Percentiles rank a stretch among this genome's conserved stretches.
Evolutionary conservation across 2,329 filamentous ascomycete genomes (phyloP).

Genomic region (Stachybotrys elegans): DNA sequence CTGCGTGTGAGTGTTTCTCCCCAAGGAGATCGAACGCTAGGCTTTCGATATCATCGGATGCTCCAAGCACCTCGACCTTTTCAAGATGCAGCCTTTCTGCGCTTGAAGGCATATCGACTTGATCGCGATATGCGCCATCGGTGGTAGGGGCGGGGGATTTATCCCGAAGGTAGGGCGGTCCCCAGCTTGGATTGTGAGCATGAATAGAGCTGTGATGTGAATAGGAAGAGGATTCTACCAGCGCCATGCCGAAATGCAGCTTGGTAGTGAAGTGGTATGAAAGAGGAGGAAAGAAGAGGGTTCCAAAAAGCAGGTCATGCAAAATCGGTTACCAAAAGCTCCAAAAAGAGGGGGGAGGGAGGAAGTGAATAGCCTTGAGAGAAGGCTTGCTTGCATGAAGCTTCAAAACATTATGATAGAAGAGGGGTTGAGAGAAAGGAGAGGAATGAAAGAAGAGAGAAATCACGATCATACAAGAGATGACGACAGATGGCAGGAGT

Average conservation of each 20-base stretch:
- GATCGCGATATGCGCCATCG: too few species aligned
- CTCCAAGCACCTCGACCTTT: too few species aligned
- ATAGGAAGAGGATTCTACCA: slow-evolving; percentile 21
- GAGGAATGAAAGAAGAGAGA: slow-evolving; percentile 12
- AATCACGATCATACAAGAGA: too few species aligned
- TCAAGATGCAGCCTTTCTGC: too few species aligned
- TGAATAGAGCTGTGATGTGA: slow-evolving; percentile 32
- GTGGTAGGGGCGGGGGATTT: slow-evolving; percentile 2
- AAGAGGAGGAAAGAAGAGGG: slow-evolving; percentile 18
- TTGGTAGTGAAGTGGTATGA: too few species aligned
- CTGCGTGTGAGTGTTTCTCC: too few species aligned
- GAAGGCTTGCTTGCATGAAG: slow-evolving; percentile 12
- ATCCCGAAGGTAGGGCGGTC: slow-evolving; percentile 14
- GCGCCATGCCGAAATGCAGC: slow-evolving; percentile 27
- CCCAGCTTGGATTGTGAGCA: slow-evolving; percentile 33
- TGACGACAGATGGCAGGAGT: too few species aligned
- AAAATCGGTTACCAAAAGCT: slow-evolving; percentile 37
- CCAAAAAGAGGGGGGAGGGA: slow-evolving; percentile 31
- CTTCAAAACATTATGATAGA: slow-evolving; percentile 36
- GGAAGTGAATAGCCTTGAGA: too few species aligned
- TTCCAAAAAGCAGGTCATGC: slow-evolving; percentile 24
- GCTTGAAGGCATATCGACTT: too few species aligned
- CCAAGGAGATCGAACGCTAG: too few species aligned
- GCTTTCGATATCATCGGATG: too few species aligned
- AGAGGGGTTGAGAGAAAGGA: slow-evolving; percentile 19